Percentiles rank a stretch among this genome's conserved stretches.
Evolutionary conservation across 129 eudicot genomes (phyloP).

Genomic region (Flaveria trinervia): DNA sequence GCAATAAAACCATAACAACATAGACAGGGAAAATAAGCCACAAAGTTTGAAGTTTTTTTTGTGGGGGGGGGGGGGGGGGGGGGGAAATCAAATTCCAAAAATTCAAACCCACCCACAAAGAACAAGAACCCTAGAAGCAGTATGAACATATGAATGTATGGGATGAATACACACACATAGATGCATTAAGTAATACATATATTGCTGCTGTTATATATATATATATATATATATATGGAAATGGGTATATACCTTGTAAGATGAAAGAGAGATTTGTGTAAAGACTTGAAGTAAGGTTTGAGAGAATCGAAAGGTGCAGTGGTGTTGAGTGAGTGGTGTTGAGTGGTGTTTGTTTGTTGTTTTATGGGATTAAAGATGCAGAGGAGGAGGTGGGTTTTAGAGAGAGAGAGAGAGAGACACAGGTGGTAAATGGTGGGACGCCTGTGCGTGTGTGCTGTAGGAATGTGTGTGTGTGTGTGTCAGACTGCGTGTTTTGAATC

Average conservation of each 20-base stretch:
- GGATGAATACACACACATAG: background rate
- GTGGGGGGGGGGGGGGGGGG: too few relatives aligned
- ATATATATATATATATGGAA: background rate
- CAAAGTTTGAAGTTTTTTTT: too few relatives aligned
- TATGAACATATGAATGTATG: background rate
- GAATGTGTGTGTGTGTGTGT: background rate
- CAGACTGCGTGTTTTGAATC: background rate
- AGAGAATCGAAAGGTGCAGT: background rate
- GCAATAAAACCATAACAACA: background rate
- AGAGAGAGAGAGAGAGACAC: background rate
- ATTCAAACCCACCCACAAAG: background rate
- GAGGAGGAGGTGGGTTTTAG: background rate
- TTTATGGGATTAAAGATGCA: background rate
- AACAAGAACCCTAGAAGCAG: background rate
- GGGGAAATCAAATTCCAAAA: background rate
- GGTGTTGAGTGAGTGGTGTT: too few relatives aligned
- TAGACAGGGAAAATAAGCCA: too few relatives aligned
- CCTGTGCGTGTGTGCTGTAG: constrained; percentile 15
- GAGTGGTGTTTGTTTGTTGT: too few relatives aligned
- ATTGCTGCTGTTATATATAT: too few relatives aligned
- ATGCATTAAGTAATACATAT: background rate
- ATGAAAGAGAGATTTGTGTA: background rate
- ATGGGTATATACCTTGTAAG: background rate
- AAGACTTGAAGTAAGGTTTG: background rate
- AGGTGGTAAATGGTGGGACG: constrained; percentile 7